phyloP scores from a whole-genome alignment of 139 green algal species.

The Chlorella sp. region DNA sequence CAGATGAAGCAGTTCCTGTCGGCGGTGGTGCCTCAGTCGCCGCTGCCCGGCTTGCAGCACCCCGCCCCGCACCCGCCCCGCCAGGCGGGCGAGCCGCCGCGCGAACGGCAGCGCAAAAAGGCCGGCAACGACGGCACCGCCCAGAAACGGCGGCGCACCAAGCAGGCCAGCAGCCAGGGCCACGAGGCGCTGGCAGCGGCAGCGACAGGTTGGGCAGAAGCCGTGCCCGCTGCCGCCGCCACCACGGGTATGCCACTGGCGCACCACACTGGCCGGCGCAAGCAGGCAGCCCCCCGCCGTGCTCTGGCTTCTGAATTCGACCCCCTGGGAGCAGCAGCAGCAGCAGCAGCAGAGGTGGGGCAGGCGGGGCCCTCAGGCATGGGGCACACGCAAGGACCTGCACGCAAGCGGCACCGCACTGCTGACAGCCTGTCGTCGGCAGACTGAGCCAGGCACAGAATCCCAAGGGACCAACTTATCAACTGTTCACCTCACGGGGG shows the following conservation, averaged over 20 bases:
- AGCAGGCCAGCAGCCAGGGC: neutral
- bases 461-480: too few relatives aligned
- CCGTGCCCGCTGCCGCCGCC: neutral
- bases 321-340: too few relatives aligned
- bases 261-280: neutral
- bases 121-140: neutral
- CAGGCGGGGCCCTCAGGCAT: too few relatives aligned
- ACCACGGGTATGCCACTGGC: neutral
- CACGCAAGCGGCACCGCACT: too few relatives aligned
- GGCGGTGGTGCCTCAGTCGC: slow-evolving; percentile 7
- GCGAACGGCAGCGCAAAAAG: neutral
- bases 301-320: neutral
- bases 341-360: too few relatives aligned
- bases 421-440: too few relatives aligned
- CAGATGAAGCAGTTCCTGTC: slow-evolving; percentile 29
- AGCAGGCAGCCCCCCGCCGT: neutral
- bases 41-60: neutral
- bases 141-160: neutral
- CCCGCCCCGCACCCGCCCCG: neutral
- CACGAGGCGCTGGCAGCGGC: neutral
- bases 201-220: neutral
- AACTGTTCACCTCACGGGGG: too few relatives aligned
- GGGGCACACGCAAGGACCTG: too few relatives aligned
- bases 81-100: neutral
- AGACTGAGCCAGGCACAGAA: too few relatives aligned